Conservation (phyloP, 2,329 filamentous ascomycete genomes). For the Pyrenophora seminiperda region DNA sequence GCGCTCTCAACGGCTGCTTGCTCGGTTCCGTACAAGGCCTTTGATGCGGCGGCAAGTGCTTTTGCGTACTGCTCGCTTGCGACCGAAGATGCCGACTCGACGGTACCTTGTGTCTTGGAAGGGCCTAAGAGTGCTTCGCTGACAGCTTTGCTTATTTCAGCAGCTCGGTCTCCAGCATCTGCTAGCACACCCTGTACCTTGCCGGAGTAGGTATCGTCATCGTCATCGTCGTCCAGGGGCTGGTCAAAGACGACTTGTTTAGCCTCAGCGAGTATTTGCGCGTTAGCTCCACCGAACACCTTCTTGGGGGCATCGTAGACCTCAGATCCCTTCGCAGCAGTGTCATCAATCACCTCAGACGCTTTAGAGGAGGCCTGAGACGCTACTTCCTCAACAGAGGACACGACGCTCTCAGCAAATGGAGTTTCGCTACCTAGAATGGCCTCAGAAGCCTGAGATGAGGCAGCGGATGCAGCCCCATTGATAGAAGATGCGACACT, state of each 20-base stretch:
- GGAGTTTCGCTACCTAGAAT: slow-evolving; percentile 38
- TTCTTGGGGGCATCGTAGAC: slow-evolving; percentile 51
- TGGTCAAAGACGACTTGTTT: slow-evolving; percentile 57
- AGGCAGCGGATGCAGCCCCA: slow-evolving; percentile 43
- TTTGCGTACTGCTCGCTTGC: slow-evolving; percentile 63
- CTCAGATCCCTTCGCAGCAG: slow-evolving; percentile 27
- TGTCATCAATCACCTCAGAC: slow-evolving; percentile 27
- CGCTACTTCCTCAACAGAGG: slow-evolving; percentile 45
- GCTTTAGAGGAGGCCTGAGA: slow-evolving; percentile 36
- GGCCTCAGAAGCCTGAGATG: slow-evolving; percentile 34
- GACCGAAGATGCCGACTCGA: slow-evolving; percentile 58
- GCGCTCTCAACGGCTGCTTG: slow-evolving; percentile 51
- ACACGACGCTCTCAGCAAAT: slow-evolving; percentile 41
- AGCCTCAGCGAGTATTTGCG: slow-evolving; percentile 56
- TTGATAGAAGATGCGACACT: slow-evolving; percentile 47
- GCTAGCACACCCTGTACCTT: slow-evolving; percentile 58
- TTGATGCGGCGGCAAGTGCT: slow-evolving; percentile 63
- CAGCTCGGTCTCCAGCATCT: slow-evolving; percentile 59
- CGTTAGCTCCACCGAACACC: slow-evolving; percentile 61
- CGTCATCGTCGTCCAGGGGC: slow-evolving; percentile 54
- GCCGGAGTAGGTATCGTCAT: slow-evolving; percentile 55
- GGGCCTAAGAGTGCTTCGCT: slow-evolving; percentile 60
- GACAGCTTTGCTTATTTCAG: slow-evolving; percentile 60
- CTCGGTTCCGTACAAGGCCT: slow-evolving; percentile 59
- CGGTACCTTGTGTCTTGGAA: slow-evolving; percentile 53